Percentiles rank a stretch among this genome's conserved stretches.
phyloP scores from a whole-genome alignment of 2,329 filamentous ascomycete species.

The Xylaria sp. region DNA sequence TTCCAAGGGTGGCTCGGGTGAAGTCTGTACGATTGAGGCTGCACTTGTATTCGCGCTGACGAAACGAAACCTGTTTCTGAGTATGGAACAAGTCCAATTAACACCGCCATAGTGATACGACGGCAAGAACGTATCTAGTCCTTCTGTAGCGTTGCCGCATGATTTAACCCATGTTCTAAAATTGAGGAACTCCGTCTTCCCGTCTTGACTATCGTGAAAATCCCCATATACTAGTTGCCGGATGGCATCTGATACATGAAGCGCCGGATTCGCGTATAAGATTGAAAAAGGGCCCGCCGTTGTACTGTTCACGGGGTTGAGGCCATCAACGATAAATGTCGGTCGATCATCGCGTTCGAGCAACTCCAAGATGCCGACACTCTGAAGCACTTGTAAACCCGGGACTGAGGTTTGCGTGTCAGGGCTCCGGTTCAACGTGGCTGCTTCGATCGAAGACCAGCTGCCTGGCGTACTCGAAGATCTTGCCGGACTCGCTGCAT shows the following conservation, averaged over 20 bases:
- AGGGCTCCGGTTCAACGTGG: slow-evolving; percentile 61
- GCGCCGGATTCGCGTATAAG: slow-evolving; percentile 74
- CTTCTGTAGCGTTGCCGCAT: slow-evolving; percentile 62
- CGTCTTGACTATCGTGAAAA: slow-evolving; percentile 53
- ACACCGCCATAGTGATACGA: slow-evolving; percentile 71
- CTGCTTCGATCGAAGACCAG: slow-evolving; percentile 64
- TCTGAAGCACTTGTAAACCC: slow-evolving; percentile 66
- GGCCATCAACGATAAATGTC: slow-evolving; percentile 78
- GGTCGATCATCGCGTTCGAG: slow-evolving; percentile 81
- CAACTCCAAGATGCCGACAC: slow-evolving; percentile 75
- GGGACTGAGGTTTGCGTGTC: slow-evolving; percentile 60
- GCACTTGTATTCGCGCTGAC: slow-evolving; percentile 65
- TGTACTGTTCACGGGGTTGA: slow-evolving; percentile 64
- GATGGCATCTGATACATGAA: slow-evolving; percentile 67
- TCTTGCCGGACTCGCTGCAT: slow-evolving; percentile 57
- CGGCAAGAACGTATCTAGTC: slow-evolving; percentile 62
- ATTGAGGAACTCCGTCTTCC: slow-evolving; percentile 62
- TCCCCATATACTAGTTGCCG: slow-evolving; percentile 67
- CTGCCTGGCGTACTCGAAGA: slow-evolving; percentile 64
- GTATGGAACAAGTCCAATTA: slow-evolving; percentile 75
- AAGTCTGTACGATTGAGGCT: slow-evolving; percentile 53
- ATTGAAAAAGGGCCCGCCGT: slow-evolving; percentile 65
- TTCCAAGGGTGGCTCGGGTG: slow-evolving; percentile 52
- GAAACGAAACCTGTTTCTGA: slow-evolving; percentile 75
- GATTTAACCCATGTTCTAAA: slow-evolving; percentile 78